Conservation (phyloP, 2,329 filamentous ascomycete species). For the Microdochium paspali region DNA sequence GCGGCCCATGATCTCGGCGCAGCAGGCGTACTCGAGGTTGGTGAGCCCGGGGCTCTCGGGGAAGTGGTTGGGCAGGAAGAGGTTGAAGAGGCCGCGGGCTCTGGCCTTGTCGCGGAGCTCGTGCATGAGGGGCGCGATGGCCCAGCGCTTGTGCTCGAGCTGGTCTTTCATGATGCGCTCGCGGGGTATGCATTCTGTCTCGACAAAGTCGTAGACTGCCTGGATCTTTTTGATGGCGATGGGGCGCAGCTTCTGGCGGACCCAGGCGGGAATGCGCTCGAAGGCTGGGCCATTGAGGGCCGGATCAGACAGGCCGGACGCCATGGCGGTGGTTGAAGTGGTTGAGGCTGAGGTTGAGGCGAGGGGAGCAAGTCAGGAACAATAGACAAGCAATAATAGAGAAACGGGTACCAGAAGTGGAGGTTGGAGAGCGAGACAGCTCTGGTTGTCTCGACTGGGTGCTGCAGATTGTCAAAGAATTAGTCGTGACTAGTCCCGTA, state of each 20-base stretch:
- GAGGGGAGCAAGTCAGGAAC: conserved; percentile 1
- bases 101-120: conserved; percentile 31
- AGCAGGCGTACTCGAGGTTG: conserved; percentile 34
- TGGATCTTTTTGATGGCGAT: conserved; percentile 30
- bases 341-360: background rate
- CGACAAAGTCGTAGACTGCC: conserved; percentile 30
- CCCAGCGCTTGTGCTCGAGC: conserved; percentile 22
- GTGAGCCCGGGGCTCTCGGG: conserved; percentile 31
- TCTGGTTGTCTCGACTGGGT: no score
- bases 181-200: conserved; percentile 31
- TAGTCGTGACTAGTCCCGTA: no score
- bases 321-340: background rate
- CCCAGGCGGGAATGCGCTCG: conserved; percentile 15
- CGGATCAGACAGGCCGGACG: conserved; percentile 1
- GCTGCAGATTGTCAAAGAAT: no score
- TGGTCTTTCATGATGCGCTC: conserved; percentile 31
- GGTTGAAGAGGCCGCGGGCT: conserved; percentile 24
- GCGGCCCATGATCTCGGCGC: conserved; percentile 33
- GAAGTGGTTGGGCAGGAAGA: conserved; percentile 29
- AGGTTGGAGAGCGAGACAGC: no score
- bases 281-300: conserved; percentile 16
- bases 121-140: conserved; percentile 27
- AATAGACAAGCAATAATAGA: no score
- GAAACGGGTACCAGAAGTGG: no score
- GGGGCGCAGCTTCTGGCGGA: conserved; percentile 14